A percentile compares a stretch with the other conserved stretches of the same genome.
Conservation (phyloP, 768 basidiomycete species). For the Dictyophora rubrovolvata region DNA sequence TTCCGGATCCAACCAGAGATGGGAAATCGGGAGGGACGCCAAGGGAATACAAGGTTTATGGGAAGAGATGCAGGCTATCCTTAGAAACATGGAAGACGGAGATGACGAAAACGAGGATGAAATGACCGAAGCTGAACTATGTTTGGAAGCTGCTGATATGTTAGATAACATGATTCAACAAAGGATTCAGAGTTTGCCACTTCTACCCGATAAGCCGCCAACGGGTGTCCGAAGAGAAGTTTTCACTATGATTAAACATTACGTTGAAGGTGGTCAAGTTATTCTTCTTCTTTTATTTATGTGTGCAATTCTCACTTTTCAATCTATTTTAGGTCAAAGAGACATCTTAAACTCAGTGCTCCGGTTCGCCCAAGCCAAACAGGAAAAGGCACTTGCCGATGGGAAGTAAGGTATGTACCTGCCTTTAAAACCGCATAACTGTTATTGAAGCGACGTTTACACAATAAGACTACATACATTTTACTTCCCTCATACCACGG, state of each 20-base stretch:
- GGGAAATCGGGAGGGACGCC: constrained; percentile 55
- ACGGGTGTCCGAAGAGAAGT: constrained; percentile 43
- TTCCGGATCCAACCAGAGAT: constrained; percentile 29
- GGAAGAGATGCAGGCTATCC: constrained; percentile 36
- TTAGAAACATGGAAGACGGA: constrained; percentile 19
- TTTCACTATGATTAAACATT: constrained; percentile 52
- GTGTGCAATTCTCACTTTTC: not conserved
- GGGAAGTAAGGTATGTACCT: not conserved
- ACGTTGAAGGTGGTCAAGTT: constrained; percentile 44
- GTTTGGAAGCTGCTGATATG: constrained; percentile 57
- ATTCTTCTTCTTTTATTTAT: not conserved
- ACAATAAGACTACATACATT: too few relatives aligned
- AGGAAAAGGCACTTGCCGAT: not conserved
- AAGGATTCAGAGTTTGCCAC: constrained; percentile 42
- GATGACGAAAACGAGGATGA: constrained; percentile 20
- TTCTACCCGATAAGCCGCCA: constrained; percentile 14
- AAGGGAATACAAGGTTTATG: constrained; percentile 49
- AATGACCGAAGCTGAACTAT: constrained; percentile 38
- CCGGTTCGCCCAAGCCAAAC: constrained; percentile 34
- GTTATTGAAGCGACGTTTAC: too few relatives aligned
- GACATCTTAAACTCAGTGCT: constrained; percentile 48
- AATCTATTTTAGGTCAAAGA: constrained; percentile 52
- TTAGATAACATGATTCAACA: constrained; percentile 57
- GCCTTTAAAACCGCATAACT: too few relatives aligned
- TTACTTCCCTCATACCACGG: too few relatives aligned